Evolutionary conservation across 805 yeast genomes (phyloP), one percentile per base, ranked within the genome.

Genomic region (Middelhovenomyces tepae): DNA sequence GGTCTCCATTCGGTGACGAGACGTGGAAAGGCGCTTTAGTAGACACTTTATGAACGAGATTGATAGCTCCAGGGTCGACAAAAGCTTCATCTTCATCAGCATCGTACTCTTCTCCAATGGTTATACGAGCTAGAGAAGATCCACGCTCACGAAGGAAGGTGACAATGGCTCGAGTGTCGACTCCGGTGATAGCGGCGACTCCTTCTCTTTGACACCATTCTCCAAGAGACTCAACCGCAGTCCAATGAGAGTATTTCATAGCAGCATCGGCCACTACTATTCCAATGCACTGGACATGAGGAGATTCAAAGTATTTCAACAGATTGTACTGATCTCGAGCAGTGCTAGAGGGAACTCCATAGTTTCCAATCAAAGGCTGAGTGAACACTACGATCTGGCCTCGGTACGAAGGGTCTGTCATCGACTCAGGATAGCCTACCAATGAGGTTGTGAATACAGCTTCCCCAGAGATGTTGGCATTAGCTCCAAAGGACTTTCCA

Each of bases 361-460:
- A 91, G 62, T 91, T 91, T 45, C 99, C 99, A 51, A 91, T 85
- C 54, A 91, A 69, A 15, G 98, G 98, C 61, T 86, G 96, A 5
- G 98, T 91, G 64, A 91, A 84, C 40, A 91, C 94, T 46, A 91
- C 73, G 47, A 91, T 91, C 66, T 91, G 99, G 32, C 98, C 99
- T 50, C 77, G 78, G 60, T 91, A 91, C 5, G 96, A 86, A 23
- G 99, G 99, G 60, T 91, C 98, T 15, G 98, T 91, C 93, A 91
- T 86, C 6, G 95, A 83, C 60, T 91, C 98, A 11, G 98, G 97
- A 61, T 91, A 91, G 13, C 98, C 99, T 8, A 91, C 98, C 59
- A 93, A 69, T 5, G 96, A 91, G 21, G 99, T 93, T 30, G 96
- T 85, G 67, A 91, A 91, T 28, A 93, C 98, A 19, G 95, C 94